These are phyloP conservation scores for Xylariaceae sp. DNA, from an alignment of 2,329 filamentous ascomycete species.

Conservation along the genomic window DNA sequence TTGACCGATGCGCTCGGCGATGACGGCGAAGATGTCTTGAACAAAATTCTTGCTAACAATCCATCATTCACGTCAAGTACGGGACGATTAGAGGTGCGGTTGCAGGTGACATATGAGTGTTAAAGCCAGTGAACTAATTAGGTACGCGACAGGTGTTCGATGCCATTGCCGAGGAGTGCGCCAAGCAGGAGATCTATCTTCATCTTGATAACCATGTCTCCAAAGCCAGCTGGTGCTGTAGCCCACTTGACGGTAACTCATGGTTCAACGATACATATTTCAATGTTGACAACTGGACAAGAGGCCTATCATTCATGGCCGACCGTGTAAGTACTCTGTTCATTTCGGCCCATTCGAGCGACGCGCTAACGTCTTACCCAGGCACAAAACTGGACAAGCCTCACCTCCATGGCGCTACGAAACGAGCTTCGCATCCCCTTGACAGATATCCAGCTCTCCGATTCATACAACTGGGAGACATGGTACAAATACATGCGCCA, in stretches of 20 bases:
- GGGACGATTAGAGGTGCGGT: constrained; percentile 46
- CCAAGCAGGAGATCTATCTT: constrained; percentile 52
- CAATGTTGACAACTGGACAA: constrained; percentile 53
- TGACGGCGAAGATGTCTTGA: constrained; percentile 47
- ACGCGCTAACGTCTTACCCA: constrained; percentile 9
- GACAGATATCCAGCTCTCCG: constrained; percentile 26
- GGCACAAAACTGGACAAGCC: constrained; percentile 43
- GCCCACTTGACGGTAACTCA: constrained; percentile 49
- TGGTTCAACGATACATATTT: constrained; percentile 63
- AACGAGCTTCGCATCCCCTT: constrained; percentile 48
- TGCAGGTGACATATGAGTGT: background rate
- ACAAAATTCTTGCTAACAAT: constrained; percentile 52
- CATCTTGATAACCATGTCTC: constrained; percentile 61
- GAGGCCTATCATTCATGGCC: constrained; percentile 58
- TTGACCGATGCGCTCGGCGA: constrained; percentile 45
- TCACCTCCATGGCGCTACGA: constrained; percentile 48
- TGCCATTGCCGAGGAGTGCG: constrained; percentile 55
- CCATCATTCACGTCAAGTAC: constrained; percentile 50
- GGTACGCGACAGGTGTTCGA: constrained; percentile 47
- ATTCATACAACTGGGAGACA: constrained; percentile 47
- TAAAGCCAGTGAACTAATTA: background rate
- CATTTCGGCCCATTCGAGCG: background rate
- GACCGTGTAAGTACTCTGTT: constrained; percentile 34
- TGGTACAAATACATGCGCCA: constrained; percentile 51
- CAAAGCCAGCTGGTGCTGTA: constrained; percentile 56